These are phyloP conservation scores for Leonotis leonurus DNA, from an alignment of 257 asterid genomes.

Conservation along the genomic window DNA sequence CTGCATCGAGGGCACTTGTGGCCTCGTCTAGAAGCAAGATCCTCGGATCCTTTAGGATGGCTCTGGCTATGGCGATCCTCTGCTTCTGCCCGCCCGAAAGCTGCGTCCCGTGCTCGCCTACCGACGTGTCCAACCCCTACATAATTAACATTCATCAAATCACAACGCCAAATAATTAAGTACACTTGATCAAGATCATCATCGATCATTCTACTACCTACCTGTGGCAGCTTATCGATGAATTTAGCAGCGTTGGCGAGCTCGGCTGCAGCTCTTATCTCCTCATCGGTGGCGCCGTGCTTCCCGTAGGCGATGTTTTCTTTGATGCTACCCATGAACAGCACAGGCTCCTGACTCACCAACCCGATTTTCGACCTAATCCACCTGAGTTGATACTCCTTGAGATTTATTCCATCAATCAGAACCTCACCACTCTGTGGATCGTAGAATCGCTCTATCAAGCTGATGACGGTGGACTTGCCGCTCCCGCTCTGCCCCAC, in stretches of 20 bases:
- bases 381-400: slow-evolving; percentile 76
- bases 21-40: too few relatives aligned
- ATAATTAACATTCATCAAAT: neutral
- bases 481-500: slow-evolving; percentile 94
- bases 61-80: too few relatives aligned
- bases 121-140: slow-evolving; percentile 72
- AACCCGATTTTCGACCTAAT: slow-evolving; percentile 73
- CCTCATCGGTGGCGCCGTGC: slow-evolving; percentile 58
- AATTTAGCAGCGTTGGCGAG: slow-evolving; percentile 84
- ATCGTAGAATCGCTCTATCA: slow-evolving; percentile 76
- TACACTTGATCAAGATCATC: too few relatives aligned
- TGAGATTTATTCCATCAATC: slow-evolving; percentile 62
- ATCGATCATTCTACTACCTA: too few relatives aligned
- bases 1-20: slow-evolving; percentile 90
- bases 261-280: slow-evolving; percentile 54
- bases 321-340: slow-evolving; percentile 67
- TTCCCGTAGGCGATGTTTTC: slow-evolving; percentile 76
- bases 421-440: slow-evolving; percentile 67
- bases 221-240: slow-evolving; percentile 75
- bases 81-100: too few relatives aligned
- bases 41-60: too few relatives aligned
- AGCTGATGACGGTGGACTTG: slow-evolving; percentile 71
- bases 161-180: too few relatives aligned
- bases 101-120: slow-evolving; percentile 88
- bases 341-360: slow-evolving; percentile 85